These are phyloP conservation scores for Coprinopsis sp. DNA, from an alignment of 768 basidiomycete species.

Conservation along the genomic window DNA sequence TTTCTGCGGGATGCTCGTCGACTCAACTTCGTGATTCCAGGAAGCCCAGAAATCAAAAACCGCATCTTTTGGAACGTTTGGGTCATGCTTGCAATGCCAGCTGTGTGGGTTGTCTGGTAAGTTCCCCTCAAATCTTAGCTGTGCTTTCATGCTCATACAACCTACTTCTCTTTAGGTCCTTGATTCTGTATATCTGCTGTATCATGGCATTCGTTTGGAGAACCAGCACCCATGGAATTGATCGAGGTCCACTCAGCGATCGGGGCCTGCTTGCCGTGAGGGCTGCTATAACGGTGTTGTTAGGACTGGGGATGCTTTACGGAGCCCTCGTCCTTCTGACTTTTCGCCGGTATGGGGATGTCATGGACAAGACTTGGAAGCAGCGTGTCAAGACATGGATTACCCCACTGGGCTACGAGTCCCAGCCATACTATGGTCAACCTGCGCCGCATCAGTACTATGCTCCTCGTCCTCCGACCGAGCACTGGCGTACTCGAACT, in stretches of 20 bases:
- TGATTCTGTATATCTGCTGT: slow-evolving; percentile 50
- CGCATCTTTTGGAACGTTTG: slow-evolving; percentile 56
- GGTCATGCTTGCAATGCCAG: slow-evolving; percentile 62
- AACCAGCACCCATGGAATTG: slow-evolving; percentile 36
- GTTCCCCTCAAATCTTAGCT: neutral
- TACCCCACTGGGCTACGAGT: neutral
- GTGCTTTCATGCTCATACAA: neutral
- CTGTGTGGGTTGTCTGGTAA: slow-evolving; percentile 60
- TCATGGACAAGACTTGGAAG: slow-evolving; percentile 26
- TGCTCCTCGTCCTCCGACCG: too few species aligned
- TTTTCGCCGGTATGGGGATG: slow-evolving; percentile 44
- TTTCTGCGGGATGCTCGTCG: neutral
- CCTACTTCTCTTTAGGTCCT: slow-evolving; percentile 36
- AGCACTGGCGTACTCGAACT: too few species aligned
- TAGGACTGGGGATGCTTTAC: slow-evolving; percentile 50
- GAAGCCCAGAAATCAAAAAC: slow-evolving; percentile 42
- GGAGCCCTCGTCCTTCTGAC: slow-evolving; percentile 47
- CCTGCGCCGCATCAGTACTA: neutral
- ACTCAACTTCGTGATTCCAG: slow-evolving; percentile 22
- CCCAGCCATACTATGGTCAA: neutral
- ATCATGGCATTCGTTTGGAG: slow-evolving; percentile 63
- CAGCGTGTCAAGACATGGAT: slow-evolving; percentile 18
- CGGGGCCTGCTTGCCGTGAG: slow-evolving; percentile 32
- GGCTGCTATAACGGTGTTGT: slow-evolving; percentile 43
- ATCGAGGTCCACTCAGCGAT: slow-evolving; percentile 3